These are phyloP conservation scores for Zoysia matrella DNA, from an alignment of 202 grass and related monocot genomes.

Conservation along the genomic window DNA sequence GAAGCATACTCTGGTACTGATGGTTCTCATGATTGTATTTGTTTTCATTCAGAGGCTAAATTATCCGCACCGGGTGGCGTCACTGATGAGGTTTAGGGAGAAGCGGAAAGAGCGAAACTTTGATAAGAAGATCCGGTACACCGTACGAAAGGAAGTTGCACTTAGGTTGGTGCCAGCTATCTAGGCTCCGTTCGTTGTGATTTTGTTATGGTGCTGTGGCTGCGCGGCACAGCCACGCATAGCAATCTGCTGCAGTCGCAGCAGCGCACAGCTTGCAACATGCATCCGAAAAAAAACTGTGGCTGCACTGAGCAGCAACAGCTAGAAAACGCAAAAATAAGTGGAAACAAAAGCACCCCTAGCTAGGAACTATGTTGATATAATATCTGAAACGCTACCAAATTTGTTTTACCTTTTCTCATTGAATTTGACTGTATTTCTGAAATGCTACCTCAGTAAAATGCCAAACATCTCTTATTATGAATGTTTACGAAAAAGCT, in stretches of 20 bases:
- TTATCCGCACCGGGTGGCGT: conserved; percentile 95
- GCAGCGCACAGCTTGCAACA: too few relatives aligned
- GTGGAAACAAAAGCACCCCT: too few relatives aligned
- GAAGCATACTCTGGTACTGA: not conserved
- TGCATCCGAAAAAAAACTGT: too few relatives aligned
- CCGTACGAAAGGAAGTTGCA: conserved; percentile 91
- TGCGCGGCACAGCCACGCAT: too few relatives aligned
- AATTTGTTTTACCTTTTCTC: conserved; percentile 2
- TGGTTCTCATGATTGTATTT: conserved; percentile 38
- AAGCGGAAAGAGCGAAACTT: conserved; percentile 98
- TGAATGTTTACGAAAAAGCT: not conserved
- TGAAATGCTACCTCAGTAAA: not conserved
- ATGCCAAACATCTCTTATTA: not conserved
- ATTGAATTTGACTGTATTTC: not conserved
- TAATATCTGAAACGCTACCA: conserved; percentile 21
- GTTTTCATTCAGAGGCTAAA: conserved; percentile 69
- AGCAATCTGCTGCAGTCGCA: too few relatives aligned
- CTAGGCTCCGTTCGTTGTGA: too few relatives aligned
- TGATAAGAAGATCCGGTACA: conserved; percentile 98
- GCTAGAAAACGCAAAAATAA: too few relatives aligned
- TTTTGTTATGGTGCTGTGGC: too few relatives aligned
- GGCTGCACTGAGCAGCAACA: too few relatives aligned
- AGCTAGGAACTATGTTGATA: not conserved
- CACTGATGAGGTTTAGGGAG: conserved; percentile 94
- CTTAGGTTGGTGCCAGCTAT: conserved; percentile 64